These are phyloP conservation scores for Colletotrichum sp. DNA, from an alignment of 2,329 filamentous ascomycete genomes.

Conservation along the genomic window DNA sequence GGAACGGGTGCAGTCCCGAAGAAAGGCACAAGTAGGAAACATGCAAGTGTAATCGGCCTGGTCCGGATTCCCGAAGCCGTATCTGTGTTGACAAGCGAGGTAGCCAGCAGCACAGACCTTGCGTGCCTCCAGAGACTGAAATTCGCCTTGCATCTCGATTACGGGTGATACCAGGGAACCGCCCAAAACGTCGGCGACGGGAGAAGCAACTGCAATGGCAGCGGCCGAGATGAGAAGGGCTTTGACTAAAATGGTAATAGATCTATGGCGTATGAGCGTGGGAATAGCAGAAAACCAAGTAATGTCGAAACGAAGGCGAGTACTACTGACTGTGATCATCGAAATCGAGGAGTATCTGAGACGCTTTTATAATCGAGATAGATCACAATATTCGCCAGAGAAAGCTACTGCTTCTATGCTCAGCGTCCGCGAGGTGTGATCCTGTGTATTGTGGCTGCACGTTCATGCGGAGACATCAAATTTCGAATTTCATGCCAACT, in stretches of 20 bases:
- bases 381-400: neutral
- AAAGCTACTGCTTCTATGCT: neutral
- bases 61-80: accelerated
- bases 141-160: accelerated
- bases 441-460: neutral
- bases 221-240: neutral
- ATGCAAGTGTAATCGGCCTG: neutral
- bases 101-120: neutral
- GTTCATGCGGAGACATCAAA: neutral
- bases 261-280: neutral
- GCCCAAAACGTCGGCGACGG: accelerated
- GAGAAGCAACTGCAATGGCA: neutral
- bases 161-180: accelerated
- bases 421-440: neutral
- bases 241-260: neutral
- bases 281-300: accelerated
- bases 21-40: neutral
- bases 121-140: neutral
- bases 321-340: neutral
- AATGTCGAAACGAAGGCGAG: neutral
- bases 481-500: neutral
- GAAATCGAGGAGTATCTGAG: accelerated
- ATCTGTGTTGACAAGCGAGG: neutral
- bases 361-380: neutral
- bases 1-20: neutral